Base-by-base conservation (phyloP, 2,329 filamentous ascomycete species). In the Thelonectria blattea region DNA sequence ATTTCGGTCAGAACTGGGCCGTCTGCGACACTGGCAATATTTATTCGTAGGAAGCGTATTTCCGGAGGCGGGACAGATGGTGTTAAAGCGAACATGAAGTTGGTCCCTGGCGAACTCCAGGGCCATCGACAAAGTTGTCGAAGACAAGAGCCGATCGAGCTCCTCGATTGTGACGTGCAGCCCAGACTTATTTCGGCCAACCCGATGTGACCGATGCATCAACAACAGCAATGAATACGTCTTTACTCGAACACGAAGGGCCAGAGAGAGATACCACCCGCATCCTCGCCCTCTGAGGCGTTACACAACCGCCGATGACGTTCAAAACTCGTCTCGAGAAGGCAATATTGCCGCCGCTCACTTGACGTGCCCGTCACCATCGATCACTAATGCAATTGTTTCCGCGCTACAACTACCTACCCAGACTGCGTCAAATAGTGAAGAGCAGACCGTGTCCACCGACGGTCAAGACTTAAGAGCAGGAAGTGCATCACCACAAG, bases 1-100 rank as follows among this genome's bases (percentile, higher is more conserved):
- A 66, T 66, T 0, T 65, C 60, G 9, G 50, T 60, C 1, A 63
- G 62, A 6, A 66, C 63, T 2, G 63, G 65, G 9, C 62, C 63
- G 9, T 63, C 65, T 0, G 57, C 60, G 27, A 63, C 65, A 24
- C 64, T 62, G 0, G 64, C 60, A 37, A 66, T n/a, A 66, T 52
- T 63, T 63, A 34, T 63, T 63, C 1, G 61, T 53, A 2, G 61
- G 47, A 9, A 57, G 57, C 1, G 61, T 63, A 17, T 63, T 63
- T 6, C 61, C 53, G 3, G 61, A 63, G 2, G 61, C 61, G 22
- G 58, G 57, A 17, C 58, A 63, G 17, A 63, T 58, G 2, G 61
- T 58, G 45, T 63, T 63, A 46, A 63, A 63, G 1, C 61, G 61
- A n/a, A n/a, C n/a, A n/a, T n/a, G n/a, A 12, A 63, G 61, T 34